Base-by-base conservation (phyloP, 176 grass and related monocot genomes). In the Cenchrus purpureus region DNA sequence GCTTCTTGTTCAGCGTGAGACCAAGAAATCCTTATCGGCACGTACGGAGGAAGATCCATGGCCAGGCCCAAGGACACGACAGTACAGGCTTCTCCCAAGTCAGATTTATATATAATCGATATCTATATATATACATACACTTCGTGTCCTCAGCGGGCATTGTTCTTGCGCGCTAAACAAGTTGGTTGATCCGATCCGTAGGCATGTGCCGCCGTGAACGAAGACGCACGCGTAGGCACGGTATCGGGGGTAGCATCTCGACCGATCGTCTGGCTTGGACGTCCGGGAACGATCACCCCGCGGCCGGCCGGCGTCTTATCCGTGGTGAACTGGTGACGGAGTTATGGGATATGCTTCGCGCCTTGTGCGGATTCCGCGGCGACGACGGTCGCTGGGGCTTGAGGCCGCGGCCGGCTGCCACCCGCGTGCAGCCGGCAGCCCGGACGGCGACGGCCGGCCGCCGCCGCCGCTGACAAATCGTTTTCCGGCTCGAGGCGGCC, bases 21-120 rank as follows among this genome's bases (percentile, higher is more conserved):
- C 49, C 87, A 58, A 66, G 57, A 82, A 88, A 78, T 70, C 31
- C 54, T 54, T 20, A 16, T 29, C 71, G n/a, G 59, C n/a, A 62
- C 22, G 22, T 25, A 25, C 12, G 17, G 19, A n/a, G n/a, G n/a
- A 17, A 78, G 25, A 53, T 25, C 25, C 46, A 4, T 19, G 14
- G 31, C 1, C 11, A 20, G 37, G 44, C 16, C 71, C 2, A 28
- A 19, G 82, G 83, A 79, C 74, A 79, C 68, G 87, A 74, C 68
- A 78, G 12, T 20, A 72, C 75, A 84, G 52, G 74, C n/a, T 79
- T 67, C 63, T 34, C 34, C 37, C 73, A 50, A 50, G 14, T 61
- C 54, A 73, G 79, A 68, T 54, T 51, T 54, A 51, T 40, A 4
- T 17, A 32, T 32, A 25, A 25, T 25, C 22, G 22, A 25, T 25